Conservation (phyloP, 495 filamentous ascomycete genomes). For the Rusavskia elegans region DNA sequence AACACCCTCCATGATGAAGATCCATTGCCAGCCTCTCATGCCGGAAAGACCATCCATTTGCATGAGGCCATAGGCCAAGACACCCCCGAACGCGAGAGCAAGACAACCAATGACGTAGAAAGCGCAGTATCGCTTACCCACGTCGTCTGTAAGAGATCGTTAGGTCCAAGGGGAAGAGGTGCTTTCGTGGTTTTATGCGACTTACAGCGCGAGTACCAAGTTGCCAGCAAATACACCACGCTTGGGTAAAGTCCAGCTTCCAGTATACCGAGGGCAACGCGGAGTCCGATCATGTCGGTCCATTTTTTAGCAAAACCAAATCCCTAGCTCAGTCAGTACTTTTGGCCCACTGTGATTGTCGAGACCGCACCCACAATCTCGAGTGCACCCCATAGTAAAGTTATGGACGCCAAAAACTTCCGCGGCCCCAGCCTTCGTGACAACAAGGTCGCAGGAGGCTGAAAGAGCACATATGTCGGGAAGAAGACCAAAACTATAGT, state of each 20-base stretch:
- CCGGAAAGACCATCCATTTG: slow-evolving; percentile 34
- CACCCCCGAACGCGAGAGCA: slow-evolving; percentile 45
- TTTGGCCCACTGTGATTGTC: no score
- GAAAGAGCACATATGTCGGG: slow-evolving; percentile 46
- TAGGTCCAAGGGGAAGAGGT: not conserved
- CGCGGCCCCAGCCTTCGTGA: slow-evolving; percentile 45
- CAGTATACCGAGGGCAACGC: slow-evolving; percentile 43
- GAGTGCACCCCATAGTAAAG: no score
- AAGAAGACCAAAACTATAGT: slow-evolving; percentile 47
- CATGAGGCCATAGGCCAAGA: slow-evolving; percentile 50
- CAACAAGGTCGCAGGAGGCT: slow-evolving; percentile 42
- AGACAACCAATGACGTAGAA: slow-evolving; percentile 51
- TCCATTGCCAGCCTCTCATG: slow-evolving; percentile 45
- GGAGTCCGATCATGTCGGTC: slow-evolving; percentile 32
- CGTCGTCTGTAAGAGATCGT: slow-evolving; percentile 26
- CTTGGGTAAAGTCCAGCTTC: slow-evolving; percentile 32
- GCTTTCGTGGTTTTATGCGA: not conserved
- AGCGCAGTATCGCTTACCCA: slow-evolving; percentile 47
- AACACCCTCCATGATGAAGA: slow-evolving; percentile 46
- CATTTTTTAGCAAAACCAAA: slow-evolving; percentile 37
- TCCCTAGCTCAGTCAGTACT: no score
- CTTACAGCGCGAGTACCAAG: slow-evolving; percentile 12
- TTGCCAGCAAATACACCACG: slow-evolving; percentile 6
- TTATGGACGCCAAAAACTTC: slow-evolving; percentile 2
- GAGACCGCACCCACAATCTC: no score